Evolutionary conservation across 1,284 basidiomycete species (phyloP).

Genomic region (Boletellus sp.): DNA sequence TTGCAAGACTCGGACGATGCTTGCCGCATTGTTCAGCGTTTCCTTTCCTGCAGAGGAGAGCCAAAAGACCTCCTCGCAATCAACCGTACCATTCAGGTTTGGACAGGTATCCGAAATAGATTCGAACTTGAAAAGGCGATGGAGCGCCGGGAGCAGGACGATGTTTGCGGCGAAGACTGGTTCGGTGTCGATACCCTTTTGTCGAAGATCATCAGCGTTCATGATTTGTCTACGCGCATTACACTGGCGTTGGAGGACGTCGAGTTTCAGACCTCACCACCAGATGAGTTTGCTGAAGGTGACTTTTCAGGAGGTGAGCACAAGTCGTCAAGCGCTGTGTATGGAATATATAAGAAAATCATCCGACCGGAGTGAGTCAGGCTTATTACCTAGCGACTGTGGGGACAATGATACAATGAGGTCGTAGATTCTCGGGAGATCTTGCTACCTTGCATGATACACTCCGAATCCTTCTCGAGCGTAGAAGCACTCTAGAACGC

Average conservation of each 20-base stretch:
- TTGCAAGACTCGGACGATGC: conserved; percentile 69
- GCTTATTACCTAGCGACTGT: not conserved
- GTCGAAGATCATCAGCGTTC: conserved; percentile 53
- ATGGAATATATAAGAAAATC: conserved; percentile 44
- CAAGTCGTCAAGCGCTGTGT: conserved; percentile 12
- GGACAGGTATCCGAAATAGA: conserved; percentile 49
- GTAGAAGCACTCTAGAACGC: conserved; percentile 52
- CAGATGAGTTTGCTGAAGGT: conserved; percentile 26
- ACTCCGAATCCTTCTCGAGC: conserved; percentile 44
- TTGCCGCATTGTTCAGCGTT: conserved; percentile 75
- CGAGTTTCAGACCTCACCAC: conserved; percentile 13
- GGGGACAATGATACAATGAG: conserved; percentile 1
- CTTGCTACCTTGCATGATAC: conserved; percentile 52
- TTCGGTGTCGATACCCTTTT: conserved; percentile 53
- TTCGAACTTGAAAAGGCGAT: conserved; percentile 54
- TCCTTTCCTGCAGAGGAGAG: conserved; percentile 69
- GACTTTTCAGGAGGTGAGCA: conserved; percentile 19
- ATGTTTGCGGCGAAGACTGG: conserved; percentile 46
- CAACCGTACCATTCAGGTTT: conserved; percentile 56
- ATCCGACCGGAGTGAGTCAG: conserved; percentile 65
- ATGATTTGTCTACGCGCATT: conserved; percentile 57
- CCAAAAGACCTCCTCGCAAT: conserved; percentile 64
- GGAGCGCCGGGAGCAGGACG: conserved; percentile 41
- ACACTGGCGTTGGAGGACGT: conserved; percentile 48
- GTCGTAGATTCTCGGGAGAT: conserved; percentile 62